Percentiles rank a stretch among this genome's conserved stretches.
These are phyloP conservation scores for Auricularia sp. DNA, from an alignment of 768 basidiomycete species.

Conservation along the genomic window DNA sequence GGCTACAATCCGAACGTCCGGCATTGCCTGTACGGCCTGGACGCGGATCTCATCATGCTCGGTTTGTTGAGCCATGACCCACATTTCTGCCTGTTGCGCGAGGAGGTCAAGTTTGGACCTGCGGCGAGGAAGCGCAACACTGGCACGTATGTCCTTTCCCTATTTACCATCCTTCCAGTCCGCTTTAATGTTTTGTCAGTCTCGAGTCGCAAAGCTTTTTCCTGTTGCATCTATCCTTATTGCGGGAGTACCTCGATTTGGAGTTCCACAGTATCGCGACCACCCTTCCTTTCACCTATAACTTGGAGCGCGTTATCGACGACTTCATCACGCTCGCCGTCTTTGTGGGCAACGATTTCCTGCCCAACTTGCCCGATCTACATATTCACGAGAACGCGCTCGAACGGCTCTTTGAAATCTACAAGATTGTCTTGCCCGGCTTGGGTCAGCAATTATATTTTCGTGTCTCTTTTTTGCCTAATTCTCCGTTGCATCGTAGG, in stretches of 20 bases:
- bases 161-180: neutral
- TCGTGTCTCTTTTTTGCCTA: neutral
- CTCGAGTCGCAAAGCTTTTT: slow-evolving; percentile 86
- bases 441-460: slow-evolving; percentile 34
- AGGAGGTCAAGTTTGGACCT: slow-evolving; percentile 97
- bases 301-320: slow-evolving; percentile 89
- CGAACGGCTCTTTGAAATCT: slow-evolving; percentile 87
- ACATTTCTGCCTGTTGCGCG: slow-evolving; percentile 93
- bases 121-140: slow-evolving; percentile 56
- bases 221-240: slow-evolving; percentile 83
- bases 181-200: slow-evolving; percentile 16
- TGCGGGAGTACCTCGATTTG: slow-evolving; percentile 95
- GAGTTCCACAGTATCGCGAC: slow-evolving; percentile 75
- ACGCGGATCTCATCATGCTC: slow-evolving; percentile 98
- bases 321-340: slow-evolving; percentile 96
- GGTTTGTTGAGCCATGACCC: slow-evolving; percentile 95
- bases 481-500: slow-evolving; percentile 31
- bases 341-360: slow-evolving; percentile 95
- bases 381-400: slow-evolving; percentile 97
- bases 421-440: slow-evolving; percentile 82
- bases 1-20: slow-evolving; percentile 94
- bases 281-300: slow-evolving; percentile 69
- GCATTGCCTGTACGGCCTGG: slow-evolving; percentile 96
- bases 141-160: slow-evolving; percentile 28
- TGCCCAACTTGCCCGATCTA: slow-evolving; percentile 90